Evolutionary conservation across 371 early-diverging fungal genomes (phyloP), one percentile per base, ranked within the genome.

Genomic region (Mucor piriformis): DNA sequence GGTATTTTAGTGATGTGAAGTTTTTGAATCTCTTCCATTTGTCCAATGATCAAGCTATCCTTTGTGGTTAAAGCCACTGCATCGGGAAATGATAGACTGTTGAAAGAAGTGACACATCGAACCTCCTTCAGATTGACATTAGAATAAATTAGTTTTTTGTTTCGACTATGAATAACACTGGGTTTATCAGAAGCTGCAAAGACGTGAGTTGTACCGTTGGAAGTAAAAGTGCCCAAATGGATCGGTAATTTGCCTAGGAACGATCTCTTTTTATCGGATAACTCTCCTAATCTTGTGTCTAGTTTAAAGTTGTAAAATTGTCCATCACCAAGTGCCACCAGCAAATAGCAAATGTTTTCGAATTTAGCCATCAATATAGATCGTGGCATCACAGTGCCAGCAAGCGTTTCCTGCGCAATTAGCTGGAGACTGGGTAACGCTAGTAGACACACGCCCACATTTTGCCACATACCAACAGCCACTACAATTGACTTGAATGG

Each of bases 181-280:
- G 97, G 95, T 25, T 90, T 84, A 65, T 95, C 96, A 3, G 91
- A 89, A 7, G 93, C 88, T 0, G 90, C 92, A 83, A 96, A 96
- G 7, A 95, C 92, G 60, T 88, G 83, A 4, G 64, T 74, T 46
- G 72, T 68, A 18, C 85, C 89, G 42, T 82, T 74, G 8, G 83
- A 75, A 5, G 69, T 70, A 64, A 97, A 94, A 1, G 79, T 75
- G 10, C 82, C 70, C 23, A 97, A 77, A 25, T 71, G 64, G 40
- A 95, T 79, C 6, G 95, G 93, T 44, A 88, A 84, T 12, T 89
- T 85, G 0, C 95, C 97, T 25, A 95, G 70, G 4, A 88, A 81
- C 10, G 91, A 76, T 51, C 84, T 79, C 57, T 88, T 88, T 46
- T 83, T 83, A 33, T 86, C 86, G n/a, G 69, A 73, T 1, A 90